phyloP scores from a whole-genome alignment of 768 basidiomycete species.

The Tephrocybe rancida region DNA sequence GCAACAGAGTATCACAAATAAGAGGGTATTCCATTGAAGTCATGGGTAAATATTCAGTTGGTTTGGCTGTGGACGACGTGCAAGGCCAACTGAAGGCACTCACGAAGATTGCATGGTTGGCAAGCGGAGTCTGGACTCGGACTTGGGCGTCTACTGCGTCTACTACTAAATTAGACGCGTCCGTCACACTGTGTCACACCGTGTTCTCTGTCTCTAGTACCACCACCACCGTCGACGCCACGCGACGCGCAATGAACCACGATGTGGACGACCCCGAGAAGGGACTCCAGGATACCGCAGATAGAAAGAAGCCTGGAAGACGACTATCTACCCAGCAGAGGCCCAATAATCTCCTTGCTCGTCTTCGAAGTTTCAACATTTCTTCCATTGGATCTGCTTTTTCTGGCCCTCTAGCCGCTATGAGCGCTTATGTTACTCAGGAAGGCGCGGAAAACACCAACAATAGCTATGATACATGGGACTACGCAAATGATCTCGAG shows the following conservation, averaged over 20 bases:
- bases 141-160: no score
- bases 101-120: no score
- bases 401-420: slow-evolving; percentile 18
- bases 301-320: neutral
- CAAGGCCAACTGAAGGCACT: no score
- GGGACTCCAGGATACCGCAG: slow-evolving; percentile 2
- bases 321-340: slow-evolving; percentile 1
- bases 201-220: no score
- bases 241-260: slow-evolving; percentile 13
- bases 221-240: no score
- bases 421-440: slow-evolving; percentile 13
- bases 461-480: slow-evolving; percentile 7
- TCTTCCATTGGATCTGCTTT: slow-evolving; percentile 24
- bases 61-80: no score
- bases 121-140: no score
- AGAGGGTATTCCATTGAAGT: no score
- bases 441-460: slow-evolving; percentile 1
- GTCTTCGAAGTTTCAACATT: slow-evolving; percentile 25
- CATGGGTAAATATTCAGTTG: no score
- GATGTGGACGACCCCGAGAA: slow-evolving; percentile 17
- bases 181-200: no score
- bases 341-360: slow-evolving; percentile 18
- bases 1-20: no score
- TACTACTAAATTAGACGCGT: no score
- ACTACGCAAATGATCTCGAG: slow-evolving; percentile 16